These are phyloP conservation scores for Xylona heveae DNA, from an alignment of 495 filamentous ascomycete genomes.

Conservation along the genomic window DNA sequence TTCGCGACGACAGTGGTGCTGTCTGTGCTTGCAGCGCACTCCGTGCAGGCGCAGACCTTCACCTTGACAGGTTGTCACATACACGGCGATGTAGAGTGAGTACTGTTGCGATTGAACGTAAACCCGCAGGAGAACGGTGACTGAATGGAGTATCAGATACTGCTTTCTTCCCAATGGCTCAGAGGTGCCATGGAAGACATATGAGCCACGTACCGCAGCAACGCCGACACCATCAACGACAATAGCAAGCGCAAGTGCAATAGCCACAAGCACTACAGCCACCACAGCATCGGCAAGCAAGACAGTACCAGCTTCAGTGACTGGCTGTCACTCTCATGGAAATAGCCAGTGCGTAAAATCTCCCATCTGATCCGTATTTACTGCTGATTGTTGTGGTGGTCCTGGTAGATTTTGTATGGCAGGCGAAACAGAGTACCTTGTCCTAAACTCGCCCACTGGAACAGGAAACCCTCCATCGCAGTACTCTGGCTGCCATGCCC, in stretches of 20 bases:
- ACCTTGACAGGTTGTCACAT: conserved; percentile 10
- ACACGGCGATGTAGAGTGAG: conserved; percentile 10
- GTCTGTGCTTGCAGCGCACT: too few relatives aligned
- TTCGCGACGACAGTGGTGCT: too few relatives aligned
- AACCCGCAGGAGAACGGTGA: conserved; percentile 1
- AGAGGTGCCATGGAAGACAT: too few relatives aligned
- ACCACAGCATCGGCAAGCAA: conserved; percentile 9
- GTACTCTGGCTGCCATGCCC: conserved; percentile 30
- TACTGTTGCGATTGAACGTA: conserved; percentile 5
- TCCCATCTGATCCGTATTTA: not conserved
- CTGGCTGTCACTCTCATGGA: conserved; percentile 20
- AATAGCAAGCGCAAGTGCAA: conserved; percentile 5
- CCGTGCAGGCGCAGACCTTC: too few relatives aligned
- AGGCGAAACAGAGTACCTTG: conserved; percentile 18
- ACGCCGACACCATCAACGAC: conserved; percentile 6
- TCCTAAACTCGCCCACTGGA: conserved; percentile 20
- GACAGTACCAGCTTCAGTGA: conserved; percentile 16
- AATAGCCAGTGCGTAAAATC: conserved; percentile 13
- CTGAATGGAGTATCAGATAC: conserved; percentile 8
- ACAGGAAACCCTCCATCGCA: conserved; percentile 21
- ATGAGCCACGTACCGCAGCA: too few relatives aligned
- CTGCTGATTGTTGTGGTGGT: conserved; percentile 1
- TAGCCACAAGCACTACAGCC: conserved; percentile 3
- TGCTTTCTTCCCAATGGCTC: conserved; percentile 12
- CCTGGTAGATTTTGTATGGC: conserved; percentile 20